Evolutionary conservation across 129 eudicot genomes (phyloP).

Genomic region (Flaveria trinervia): DNA sequence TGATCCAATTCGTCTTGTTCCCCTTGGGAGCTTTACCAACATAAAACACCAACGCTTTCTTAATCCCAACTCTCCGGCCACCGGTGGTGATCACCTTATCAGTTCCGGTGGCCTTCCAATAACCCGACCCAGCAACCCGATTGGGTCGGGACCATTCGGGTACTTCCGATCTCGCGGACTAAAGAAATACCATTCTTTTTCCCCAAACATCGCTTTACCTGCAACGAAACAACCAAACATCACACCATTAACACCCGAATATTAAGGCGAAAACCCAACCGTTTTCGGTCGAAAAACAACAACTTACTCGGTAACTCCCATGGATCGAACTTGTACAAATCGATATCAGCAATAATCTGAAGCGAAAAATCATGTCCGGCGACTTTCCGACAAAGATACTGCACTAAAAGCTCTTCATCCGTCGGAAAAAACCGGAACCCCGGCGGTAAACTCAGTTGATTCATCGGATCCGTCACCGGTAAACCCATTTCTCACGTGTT

Average conservation of each 20-base stretch:
- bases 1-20: slow-evolving; percentile 92
- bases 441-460: slow-evolving; percentile 81
- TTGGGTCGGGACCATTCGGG: slow-evolving; percentile 92
- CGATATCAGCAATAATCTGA: slow-evolving; percentile 73
- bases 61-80: slow-evolving; percentile 80
- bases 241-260: no score
- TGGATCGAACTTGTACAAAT: slow-evolving; percentile 88
- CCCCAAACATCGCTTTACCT: slow-evolving; percentile 90
- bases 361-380: slow-evolving; percentile 69
- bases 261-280: no score
- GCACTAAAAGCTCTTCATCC: slow-evolving; percentile 91
- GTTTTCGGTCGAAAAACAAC: background rate
- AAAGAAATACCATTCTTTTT: slow-evolving; percentile 94
- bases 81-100: slow-evolving; percentile 71
- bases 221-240: background rate
- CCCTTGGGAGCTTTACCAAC: slow-evolving; percentile 94
- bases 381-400: slow-evolving; percentile 75
- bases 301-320: slow-evolving; percentile 87
- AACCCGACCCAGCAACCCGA: slow-evolving; percentile 89
- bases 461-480: slow-evolving; percentile 66
- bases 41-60: slow-evolving; percentile 88
- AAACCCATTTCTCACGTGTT: slow-evolving; percentile 58
- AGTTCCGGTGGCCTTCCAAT: slow-evolving; percentile 98
- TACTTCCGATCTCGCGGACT: slow-evolving; percentile 91
- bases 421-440: slow-evolving; percentile 93